Evolutionary conservation across 371 early-diverging fungal genomes (phyloP), one percentile per base, ranked within the genome.

Genomic region (Choanephora cucurbitarum): DNA sequence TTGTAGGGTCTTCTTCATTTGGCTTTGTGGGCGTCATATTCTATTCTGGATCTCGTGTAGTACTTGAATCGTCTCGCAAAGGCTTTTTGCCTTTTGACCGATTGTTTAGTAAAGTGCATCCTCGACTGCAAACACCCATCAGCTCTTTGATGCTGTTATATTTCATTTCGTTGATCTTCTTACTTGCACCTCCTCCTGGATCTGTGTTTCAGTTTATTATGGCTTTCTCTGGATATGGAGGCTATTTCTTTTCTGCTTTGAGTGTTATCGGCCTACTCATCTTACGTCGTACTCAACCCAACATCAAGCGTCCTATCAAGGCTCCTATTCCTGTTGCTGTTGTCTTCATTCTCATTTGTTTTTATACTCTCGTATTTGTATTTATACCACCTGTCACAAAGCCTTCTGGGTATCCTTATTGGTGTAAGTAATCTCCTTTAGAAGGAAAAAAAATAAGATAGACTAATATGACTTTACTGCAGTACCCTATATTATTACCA

Each of bases 121-220:
- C 66, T 5, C 57, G 54, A n/a, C 43, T 66, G 4, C 62, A 66
- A 21, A 66, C 66, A 10, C 66, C 66, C 4, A 37, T 66, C n/a
- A 15, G 53, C 15, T 53, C 66, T 0, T 46, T 66, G 17, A 22
- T 47, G 2, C 24, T 66, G 24, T 34, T 66, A 1, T 66, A 61
- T 47, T n/a, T 53, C 2, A 54, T 66, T 10, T 44, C 62, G 0
- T 33, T 66, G 17, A 49, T 66, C 4, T 66, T 66, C 17, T 42
- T 66, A 15, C 34, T 66, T 33, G 66, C 62, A 21, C 62, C 66
- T 22, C 66, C 66, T 14, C 62, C 66, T n/a, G 66, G 66, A 17
- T 49, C 62, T 1, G 58, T 47, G 17, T 66, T 66, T 43, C 53
- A 62, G 17, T 66, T 66, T 37, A 57, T 66, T 33, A 34, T 62